Conservation (phyloP, 2,329 filamentous ascomycete genomes). For the Aspergillus unguis region DNA sequence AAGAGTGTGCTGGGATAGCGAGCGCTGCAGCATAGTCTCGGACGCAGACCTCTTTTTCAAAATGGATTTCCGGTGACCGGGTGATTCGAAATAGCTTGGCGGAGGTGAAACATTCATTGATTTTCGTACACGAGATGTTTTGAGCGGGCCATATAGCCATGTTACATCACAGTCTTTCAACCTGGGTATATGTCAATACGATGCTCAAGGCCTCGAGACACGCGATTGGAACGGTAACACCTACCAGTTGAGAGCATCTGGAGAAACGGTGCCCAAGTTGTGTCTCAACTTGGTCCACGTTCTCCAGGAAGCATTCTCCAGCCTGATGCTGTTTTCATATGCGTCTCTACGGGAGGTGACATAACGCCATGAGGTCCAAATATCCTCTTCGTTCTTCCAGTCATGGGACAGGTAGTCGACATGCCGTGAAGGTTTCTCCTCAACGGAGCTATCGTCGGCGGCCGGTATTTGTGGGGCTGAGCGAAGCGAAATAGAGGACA, state of each 20-base stretch:
- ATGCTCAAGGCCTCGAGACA: not conserved
- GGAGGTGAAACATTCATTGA: conserved; percentile 49
- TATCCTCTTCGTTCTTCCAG: conserved; percentile 92
- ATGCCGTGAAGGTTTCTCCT: conserved; percentile 73
- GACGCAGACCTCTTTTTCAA: conserved; percentile 96
- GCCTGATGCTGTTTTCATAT: conserved; percentile 73
- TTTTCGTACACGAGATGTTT: conserved; percentile 63
- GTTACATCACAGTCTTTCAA: conserved; percentile 96
- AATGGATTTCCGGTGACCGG: conserved; percentile 76
- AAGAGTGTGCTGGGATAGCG: conserved; percentile 80
- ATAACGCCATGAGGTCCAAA: conserved; percentile 96
- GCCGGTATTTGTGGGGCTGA: conserved; percentile 61
- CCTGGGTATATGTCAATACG: conserved; percentile 52
- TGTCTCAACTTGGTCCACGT: conserved; percentile 95
- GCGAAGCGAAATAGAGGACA: conserved; percentile 49
- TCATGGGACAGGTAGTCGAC: conserved; percentile 95
- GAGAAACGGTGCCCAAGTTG: conserved; percentile 78
- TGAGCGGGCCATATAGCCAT: conserved; percentile 92
- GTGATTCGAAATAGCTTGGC: conserved; percentile 56
- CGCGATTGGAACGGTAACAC: conserved; percentile 28
- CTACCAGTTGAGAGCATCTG: conserved; percentile 90
- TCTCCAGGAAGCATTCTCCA: conserved; percentile 96
- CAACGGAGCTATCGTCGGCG: conserved; percentile 75
- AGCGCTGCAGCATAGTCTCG: conserved; percentile 88
- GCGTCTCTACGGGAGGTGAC: conserved; percentile 75